phyloP scores from a whole-genome alignment of 2,329 filamentous ascomycete genomes.

The Talaromyces piceae region DNA sequence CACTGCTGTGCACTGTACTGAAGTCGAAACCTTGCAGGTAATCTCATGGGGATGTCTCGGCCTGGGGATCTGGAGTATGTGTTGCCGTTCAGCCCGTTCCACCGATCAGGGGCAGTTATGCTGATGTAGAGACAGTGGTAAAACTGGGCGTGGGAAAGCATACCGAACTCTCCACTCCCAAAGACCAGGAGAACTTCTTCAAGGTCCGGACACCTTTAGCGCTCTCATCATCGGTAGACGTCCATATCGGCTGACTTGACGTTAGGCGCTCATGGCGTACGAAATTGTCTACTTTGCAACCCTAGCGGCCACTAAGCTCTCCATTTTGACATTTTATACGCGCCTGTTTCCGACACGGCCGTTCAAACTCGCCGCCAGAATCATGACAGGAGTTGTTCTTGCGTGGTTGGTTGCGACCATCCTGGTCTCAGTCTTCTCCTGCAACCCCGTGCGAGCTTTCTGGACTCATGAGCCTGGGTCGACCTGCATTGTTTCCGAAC shows the following conservation, averaged over 20 bases:
- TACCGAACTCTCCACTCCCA: background rate
- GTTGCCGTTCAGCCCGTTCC: background rate
- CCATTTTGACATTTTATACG: conserved; percentile 23
- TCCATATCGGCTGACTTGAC: background rate
- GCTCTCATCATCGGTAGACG: background rate
- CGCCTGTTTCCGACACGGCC: conserved; percentile 18
- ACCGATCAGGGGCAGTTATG: background rate
- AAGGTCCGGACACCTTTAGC: background rate
- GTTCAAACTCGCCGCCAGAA: conserved; percentile 17
- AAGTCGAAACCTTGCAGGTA: background rate
- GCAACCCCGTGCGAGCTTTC: conserved; percentile 20
- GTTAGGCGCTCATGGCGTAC: conserved; percentile 16
- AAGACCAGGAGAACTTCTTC: background rate
- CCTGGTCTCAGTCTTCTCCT: conserved; percentile 16
- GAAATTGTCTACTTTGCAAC: conserved; percentile 21
- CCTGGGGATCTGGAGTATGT: background rate
- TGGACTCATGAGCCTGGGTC: conserved; percentile 20
- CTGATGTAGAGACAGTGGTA: background rate
- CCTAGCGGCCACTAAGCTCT: conserved; percentile 21
- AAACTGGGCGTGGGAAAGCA: background rate
- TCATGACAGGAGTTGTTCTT: conserved; percentile 16
- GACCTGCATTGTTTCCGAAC: conserved; percentile 19
- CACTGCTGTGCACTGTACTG: background rate
- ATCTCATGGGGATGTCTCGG: background rate
- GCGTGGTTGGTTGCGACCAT: conserved; percentile 19